phyloP scores from a whole-genome alignment of 140 eudicot genomes.

The Stevia rebaudiana region DNA sequence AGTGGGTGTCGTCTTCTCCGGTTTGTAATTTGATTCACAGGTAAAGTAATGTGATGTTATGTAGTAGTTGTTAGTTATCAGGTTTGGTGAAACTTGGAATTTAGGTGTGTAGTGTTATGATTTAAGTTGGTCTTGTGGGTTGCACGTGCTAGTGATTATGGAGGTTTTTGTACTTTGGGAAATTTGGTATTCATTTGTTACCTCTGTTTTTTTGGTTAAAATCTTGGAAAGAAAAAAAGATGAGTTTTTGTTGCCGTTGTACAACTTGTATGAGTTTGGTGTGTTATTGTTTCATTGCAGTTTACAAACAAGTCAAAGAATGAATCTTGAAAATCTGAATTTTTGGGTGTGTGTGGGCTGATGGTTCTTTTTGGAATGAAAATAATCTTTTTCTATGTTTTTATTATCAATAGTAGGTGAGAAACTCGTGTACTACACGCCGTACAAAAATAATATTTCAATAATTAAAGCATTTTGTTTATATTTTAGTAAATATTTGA shows the following conservation, averaged over 20 bases:
- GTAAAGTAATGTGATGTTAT: background rate
- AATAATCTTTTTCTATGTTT: too few relatives aligned
- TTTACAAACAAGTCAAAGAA: too few relatives aligned
- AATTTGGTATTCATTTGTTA: background rate
- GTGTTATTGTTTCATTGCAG: too few relatives aligned
- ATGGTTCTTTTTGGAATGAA: too few relatives aligned
- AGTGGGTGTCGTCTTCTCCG: constrained; percentile 49
- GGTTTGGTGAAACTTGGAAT: constrained; percentile 9
- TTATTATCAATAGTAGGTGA: too few relatives aligned
- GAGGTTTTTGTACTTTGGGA: constrained; percentile 1
- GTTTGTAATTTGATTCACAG: constrained; percentile 11
- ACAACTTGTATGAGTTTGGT: too few relatives aligned
- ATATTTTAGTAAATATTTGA: too few relatives aligned
- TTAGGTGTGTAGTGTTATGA: constrained; percentile 7
- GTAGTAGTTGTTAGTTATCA: background rate
- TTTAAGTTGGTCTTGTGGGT: constrained; percentile 1
- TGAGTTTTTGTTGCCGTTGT: background rate
- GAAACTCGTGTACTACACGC: too few relatives aligned
- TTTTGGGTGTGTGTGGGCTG: too few relatives aligned
- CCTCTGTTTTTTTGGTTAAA: background rate
- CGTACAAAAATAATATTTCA: too few relatives aligned
- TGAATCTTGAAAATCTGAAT: too few relatives aligned
- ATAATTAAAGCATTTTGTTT: too few relatives aligned
- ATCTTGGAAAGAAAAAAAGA: background rate
- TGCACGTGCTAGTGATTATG: constrained; percentile 3